Conservation (phyloP, 495 filamentous ascomycete genomes). For the Lophiostoma macrostomum region DNA sequence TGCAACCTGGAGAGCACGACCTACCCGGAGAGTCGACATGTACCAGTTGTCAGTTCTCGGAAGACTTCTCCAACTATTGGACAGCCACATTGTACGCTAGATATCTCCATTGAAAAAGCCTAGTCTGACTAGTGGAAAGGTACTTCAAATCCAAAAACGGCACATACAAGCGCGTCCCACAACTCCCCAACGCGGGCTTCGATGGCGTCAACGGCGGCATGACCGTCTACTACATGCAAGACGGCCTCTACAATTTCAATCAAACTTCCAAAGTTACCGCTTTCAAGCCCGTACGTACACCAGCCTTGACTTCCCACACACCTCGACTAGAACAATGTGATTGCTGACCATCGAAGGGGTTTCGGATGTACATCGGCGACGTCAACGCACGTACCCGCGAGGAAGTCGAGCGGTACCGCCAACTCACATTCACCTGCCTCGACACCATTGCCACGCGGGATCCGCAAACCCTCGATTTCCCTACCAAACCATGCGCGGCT, state of each 20-base stretch:
- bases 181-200: slow-evolving; percentile 12
- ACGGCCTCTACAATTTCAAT: background rate
- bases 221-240: slow-evolving; percentile 30
- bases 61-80: slow-evolving; percentile 22
- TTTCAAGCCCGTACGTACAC: slow-evolving; percentile 16
- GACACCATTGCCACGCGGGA: slow-evolving; percentile 11
- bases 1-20: slow-evolving; percentile 17
- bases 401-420: slow-evolving; percentile 13
- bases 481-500: slow-evolving; percentile 9
- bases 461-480: slow-evolving; percentile 20
- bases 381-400: slow-evolving; percentile 8
- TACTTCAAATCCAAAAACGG: slow-evolving; percentile 28
- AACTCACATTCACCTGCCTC: slow-evolving; percentile 26
- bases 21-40: slow-evolving; percentile 17
- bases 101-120: background rate
- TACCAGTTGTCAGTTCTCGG: slow-evolving; percentile 21
- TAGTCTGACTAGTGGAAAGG: background rate
- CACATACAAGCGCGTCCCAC: slow-evolving; percentile 22
- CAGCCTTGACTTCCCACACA: no score
- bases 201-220: slow-evolving; percentile 18
- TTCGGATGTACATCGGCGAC: slow-evolving; percentile 28
- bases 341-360: slow-evolving; percentile 2
- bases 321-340: background rate
- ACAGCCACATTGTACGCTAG: slow-evolving; percentile 18
- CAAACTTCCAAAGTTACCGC: slow-evolving; percentile 15